Base-by-base conservation (phyloP, 306 rosid species). In the Vigna nakashimae region DNA sequence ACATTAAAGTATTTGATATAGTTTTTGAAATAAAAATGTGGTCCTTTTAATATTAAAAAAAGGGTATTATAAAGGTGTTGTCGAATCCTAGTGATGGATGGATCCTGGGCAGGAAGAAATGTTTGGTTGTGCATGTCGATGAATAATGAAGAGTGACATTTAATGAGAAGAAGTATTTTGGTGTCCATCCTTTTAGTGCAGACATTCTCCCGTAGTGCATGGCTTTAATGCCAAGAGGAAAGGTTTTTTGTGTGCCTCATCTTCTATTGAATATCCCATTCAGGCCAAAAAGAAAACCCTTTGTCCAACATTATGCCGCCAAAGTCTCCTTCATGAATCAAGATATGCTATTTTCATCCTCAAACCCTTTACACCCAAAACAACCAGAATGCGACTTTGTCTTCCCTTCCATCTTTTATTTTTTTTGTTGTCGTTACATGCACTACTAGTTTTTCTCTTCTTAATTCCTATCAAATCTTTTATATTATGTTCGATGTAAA, bases 231-330 rank as follows among this genome's bases (percentile, higher is more conserved):
- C 18, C 4, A 18, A 38, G 2, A 32, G 32, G 14, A 64, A 66
- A 60, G 36, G 57, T 34, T 60, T 65, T 15, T 26, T 20, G 12
- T 66, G 74, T 51, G 86, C 82, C 87, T 79, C 59, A 57, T 82
- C 78, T 81, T 52, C 65, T 79, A 81, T 79, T 85, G 85, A 88
- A 79, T 81, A 71, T 79, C 86, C 52, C 71, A 81, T 43, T 69
- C 59, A 65, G 81, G 73, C 68, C 59, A 52, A 38, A 70, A 66
- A 60, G 58, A 55, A 68, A 75, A 48, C 30, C 68, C 65, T 38
- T 71, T 83, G 85, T 85, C 89, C 9, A 84, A 68, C 86, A 76
- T 68, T 71, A 42, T 67, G 76, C 76, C 42, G 58, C 82, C 85
- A 36, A 56, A 9, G 82, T 78, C 87, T 38, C 69, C 78, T 40